A percentile compares a stretch with the other conserved stretches of the same genome.
Evolutionary conservation across 2,329 filamentous ascomycete genomes (phyloP).

Genomic region (Neoscytalidium dimidiatum): DNA sequence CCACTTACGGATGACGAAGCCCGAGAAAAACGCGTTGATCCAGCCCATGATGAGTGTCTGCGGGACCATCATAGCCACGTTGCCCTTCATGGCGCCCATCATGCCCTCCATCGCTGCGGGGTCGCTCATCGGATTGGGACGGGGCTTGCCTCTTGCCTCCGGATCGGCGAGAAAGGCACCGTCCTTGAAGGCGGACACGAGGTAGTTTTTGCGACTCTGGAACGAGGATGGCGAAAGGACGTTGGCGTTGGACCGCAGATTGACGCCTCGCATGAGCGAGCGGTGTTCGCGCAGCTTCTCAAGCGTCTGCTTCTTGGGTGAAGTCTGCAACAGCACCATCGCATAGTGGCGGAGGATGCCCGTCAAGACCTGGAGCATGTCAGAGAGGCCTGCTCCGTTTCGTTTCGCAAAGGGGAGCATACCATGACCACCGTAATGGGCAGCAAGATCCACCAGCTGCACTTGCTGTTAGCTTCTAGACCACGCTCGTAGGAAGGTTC

Average conservation of each 20-base stretch:
- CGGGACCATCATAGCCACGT: slow-evolving; percentile 99
- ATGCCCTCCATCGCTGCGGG: slow-evolving; percentile 98
- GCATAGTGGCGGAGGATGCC: slow-evolving; percentile 96
- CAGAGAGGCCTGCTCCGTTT: slow-evolving; percentile 19
- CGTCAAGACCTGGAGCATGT: slow-evolving; percentile 65
- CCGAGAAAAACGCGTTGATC: slow-evolving; percentile 99
- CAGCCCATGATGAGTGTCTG: slow-evolving; percentile 99
- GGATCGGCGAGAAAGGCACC: slow-evolving; percentile 90
- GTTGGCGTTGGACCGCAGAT: slow-evolving; percentile 79
- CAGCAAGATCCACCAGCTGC: slow-evolving; percentile 97
- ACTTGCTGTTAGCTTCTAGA: slow-evolving; percentile 21
- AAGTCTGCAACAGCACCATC: slow-evolving; percentile 81
- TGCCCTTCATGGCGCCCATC: slow-evolving; percentile 99
- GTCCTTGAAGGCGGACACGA: slow-evolving; percentile 79
- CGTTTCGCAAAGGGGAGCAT: slow-evolving; percentile 25
- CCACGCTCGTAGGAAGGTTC: background rate
- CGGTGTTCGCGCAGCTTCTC: slow-evolving; percentile 81
- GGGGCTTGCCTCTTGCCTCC: slow-evolving; percentile 79
- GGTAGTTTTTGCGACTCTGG: slow-evolving; percentile 74
- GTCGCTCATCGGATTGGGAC: slow-evolving; percentile 92
- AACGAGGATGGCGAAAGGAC: slow-evolving; percentile 79
- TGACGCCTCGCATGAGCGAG: slow-evolving; percentile 78
- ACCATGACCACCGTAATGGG: slow-evolving; percentile 98
- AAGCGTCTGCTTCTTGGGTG: slow-evolving; percentile 79
- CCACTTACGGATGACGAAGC: slow-evolving; percentile 88